Evolutionary conservation across 345 rosid genomes (phyloP).

Genomic region (Melastoma malabathricum): DNA sequence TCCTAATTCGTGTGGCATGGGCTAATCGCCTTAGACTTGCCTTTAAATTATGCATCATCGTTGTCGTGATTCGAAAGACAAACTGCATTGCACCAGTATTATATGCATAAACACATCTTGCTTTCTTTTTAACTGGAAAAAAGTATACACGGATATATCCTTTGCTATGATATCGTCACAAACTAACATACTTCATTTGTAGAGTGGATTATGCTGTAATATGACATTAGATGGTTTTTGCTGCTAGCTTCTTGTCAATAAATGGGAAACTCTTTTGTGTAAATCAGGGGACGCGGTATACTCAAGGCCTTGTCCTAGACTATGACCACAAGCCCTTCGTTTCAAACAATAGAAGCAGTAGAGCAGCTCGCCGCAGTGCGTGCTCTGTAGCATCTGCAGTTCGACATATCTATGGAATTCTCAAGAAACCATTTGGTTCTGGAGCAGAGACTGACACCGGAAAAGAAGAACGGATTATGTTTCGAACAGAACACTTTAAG

Average conservation of each 20-base stretch:
- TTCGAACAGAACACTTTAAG: constrained; percentile 24
- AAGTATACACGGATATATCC: no score
- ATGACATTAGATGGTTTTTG: no score
- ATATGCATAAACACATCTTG: no score
- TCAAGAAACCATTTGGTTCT: constrained; percentile 1
- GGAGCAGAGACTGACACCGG: constrained; percentile 12
- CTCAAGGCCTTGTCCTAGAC: constrained; percentile 38
- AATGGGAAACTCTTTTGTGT: neutral
- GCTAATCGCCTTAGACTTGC: no score
- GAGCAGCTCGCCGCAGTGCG: constrained; percentile 1
- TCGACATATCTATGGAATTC: constrained; percentile 12
- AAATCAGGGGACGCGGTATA: constrained; percentile 30
- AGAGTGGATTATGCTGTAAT: no score
- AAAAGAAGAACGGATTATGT: neutral
- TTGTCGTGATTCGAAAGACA: no score
- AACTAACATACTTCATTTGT: no score
- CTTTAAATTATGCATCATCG: no score
- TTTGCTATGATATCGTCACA: no score
- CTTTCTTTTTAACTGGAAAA: no score
- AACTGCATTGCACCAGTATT: no score
- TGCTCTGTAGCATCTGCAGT: constrained; percentile 6
- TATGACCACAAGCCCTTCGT: constrained; percentile 6
- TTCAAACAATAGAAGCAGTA: constrained; percentile 6
- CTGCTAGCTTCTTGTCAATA: neutral
- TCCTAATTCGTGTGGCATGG: neutral